Percentiles rank a stretch among this genome's conserved stretches.
Evolutionary conservation across 2,329 filamentous ascomycete species (phyloP).

Genomic region (Curvularia eragrostidis): DNA sequence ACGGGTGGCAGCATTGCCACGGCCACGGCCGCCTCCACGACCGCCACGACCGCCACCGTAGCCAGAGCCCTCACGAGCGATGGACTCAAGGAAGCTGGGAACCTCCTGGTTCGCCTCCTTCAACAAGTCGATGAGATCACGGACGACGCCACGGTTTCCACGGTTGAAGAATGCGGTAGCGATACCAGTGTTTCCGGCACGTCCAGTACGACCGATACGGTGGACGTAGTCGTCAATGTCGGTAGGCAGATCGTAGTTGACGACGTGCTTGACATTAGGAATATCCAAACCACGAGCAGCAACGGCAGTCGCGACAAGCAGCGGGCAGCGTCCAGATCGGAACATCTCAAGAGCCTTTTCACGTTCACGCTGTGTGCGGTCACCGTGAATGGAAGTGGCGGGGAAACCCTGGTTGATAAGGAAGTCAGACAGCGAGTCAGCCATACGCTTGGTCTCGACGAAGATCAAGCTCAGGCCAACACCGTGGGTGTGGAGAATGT

Average conservation of each 20-base stretch:
- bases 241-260: constrained; percentile 99
- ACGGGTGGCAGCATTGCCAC: constrained; percentile 74
- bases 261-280: constrained; percentile 92
- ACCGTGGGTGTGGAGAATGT: constrained; percentile 94
- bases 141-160: constrained; percentile 96
- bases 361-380: constrained; percentile 98
- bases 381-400: constrained; percentile 97
- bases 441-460: constrained; percentile 99
- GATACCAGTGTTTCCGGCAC: constrained; percentile 98
- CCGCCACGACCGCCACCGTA: constrained; percentile 77
- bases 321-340: constrained; percentile 92
- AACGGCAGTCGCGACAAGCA: constrained; percentile 95
- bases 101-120: constrained; percentile 99
- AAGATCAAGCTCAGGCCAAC: constrained; percentile 93
- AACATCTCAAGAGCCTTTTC: constrained; percentile 98
- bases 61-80: constrained; percentile 88
- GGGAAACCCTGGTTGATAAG: constrained; percentile 98
- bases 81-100: constrained; percentile 91
- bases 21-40: constrained; percentile 72
- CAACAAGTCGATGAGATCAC: constrained; percentile 94
- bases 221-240: constrained; percentile 99
- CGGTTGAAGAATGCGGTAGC: constrained; percentile 99
- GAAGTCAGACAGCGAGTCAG: constrained; percentile 96
- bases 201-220: constrained; percentile 98
- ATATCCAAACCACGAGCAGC: constrained; percentile 90